Base-by-base conservation (phyloP, 352 stramenopile genomes). In the Chloridella minuta region DNA sequence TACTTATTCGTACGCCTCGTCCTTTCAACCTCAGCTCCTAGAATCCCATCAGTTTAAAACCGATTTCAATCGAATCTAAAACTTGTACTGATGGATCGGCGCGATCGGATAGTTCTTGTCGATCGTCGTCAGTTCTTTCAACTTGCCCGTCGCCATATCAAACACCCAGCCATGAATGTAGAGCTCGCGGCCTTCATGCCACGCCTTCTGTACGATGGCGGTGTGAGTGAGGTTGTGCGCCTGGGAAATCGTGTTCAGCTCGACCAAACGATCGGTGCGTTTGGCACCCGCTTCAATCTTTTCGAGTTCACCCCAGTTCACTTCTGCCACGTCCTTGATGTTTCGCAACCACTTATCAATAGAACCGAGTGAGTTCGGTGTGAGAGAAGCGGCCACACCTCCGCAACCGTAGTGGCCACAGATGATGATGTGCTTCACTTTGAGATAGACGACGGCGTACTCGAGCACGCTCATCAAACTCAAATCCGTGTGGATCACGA, bases 401-500 rank as follows among this genome's bases (percentile, higher is more conserved):
- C 51, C 51, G 51, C 51, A 83, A 25, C 23, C 51, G 23, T 83
- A 83, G 23, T 83, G 51, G 51, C 51, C 51, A 24, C 51, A 83
- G 23, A 83, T 83, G 51, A 83, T 83, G 51, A 83, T 83, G 51
- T 83, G 51, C 23, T 83, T 83, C n/a, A 83, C 51, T 83, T 83
- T 83, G n/a, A 83, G 23, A 83, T 83, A 24, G n/a, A 25, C 51
- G n/a, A 83, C 51, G n/a, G 51, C 51, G 23, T 83, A 83, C 23
- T 83, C n/a, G 23, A 83, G n/a, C 51, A 83, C 51, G n/a, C n/a
- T 25, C n/a, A 25, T 83, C n/a, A 83, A 25, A 83, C 23, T 83
- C n/a, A 25, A 25, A 24, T 83, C 51, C n/a, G 51, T 83, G n/a
- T 22, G 51, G 23, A 83, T 83, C n/a, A 83, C 51, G n/a, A 25